Percentiles rank a stretch among this genome's conserved stretches.
Conservation (phyloP, 1,139 yeast species). For the Diutina neorugosa region DNA sequence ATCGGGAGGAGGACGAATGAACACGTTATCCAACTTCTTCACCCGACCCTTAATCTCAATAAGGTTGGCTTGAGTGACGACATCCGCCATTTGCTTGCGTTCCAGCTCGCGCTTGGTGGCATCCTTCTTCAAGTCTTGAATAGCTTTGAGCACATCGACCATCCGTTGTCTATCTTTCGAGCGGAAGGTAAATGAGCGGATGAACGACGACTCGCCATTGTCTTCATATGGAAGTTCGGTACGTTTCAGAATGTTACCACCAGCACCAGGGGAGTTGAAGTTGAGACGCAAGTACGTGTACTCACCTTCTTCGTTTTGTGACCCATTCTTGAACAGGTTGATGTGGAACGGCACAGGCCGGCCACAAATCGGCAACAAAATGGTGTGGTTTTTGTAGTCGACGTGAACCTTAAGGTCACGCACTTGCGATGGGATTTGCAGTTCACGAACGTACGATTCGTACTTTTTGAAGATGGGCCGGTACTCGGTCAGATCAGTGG, state of each 20-base stretch:
- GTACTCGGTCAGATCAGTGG: conserved; percentile 49
- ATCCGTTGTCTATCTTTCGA: conserved; percentile 87
- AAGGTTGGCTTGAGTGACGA: conserved; percentile 82
- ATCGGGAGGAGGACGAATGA: conserved; percentile 92
- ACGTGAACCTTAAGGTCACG: conserved; percentile 80
- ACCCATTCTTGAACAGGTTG: conserved; percentile 86
- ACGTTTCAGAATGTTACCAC: conserved; percentile 56
- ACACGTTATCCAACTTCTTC: conserved; percentile 76
- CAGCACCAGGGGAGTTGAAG: conserved; percentile 88
- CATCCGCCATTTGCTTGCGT: conserved; percentile 87
- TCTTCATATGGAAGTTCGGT: conserved; percentile 87
- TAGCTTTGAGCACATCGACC: conserved; percentile 82
- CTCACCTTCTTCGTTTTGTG: conserved; percentile 94
- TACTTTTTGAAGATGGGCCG: conserved; percentile 78
- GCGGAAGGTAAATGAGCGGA: conserved; percentile 79
- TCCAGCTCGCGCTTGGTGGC: conserved; percentile 86
- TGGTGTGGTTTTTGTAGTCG: conserved; percentile 80
- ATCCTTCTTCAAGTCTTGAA: conserved; percentile 86
- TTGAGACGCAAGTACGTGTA: conserved; percentile 82
- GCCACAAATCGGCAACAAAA: conserved; percentile 84
- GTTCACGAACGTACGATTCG: conserved; percentile 87
- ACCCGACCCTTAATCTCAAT: conserved; percentile 74
- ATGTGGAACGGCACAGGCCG: conserved; percentile 98
- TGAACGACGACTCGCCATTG: conserved; percentile 71
- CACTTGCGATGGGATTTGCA: conserved; percentile 77